phyloP scores from a whole-genome alignment of 1,284 basidiomycete genomes.

The Schizopora paradoxa region DNA sequence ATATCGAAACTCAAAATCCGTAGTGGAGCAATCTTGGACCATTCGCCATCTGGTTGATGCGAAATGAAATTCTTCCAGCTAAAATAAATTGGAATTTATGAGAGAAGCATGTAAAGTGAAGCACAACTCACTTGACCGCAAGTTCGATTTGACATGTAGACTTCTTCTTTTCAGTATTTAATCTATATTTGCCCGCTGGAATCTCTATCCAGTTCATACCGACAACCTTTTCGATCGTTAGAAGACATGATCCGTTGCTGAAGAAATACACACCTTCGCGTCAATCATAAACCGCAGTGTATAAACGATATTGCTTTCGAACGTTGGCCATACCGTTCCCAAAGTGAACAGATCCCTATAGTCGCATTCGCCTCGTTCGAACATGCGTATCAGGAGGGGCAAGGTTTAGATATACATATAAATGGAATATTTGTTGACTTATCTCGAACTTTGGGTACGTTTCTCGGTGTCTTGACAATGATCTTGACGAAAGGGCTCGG shows the following conservation, averaged over 20 bases:
- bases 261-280: constrained; percentile 54
- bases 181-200: constrained; percentile 71
- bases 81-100: constrained; percentile 12
- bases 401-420: constrained; percentile 7
- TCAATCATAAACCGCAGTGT: constrained; percentile 95
- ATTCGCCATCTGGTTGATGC: constrained; percentile 83
- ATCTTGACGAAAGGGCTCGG: constrained; percentile 80
- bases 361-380: constrained; percentile 78
- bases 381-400: constrained; percentile 55
- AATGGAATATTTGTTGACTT: constrained; percentile 38
- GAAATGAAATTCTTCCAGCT: constrained; percentile 84
- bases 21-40: constrained; percentile 86
- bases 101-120: neutral
- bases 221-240: constrained; percentile 54
- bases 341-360: constrained; percentile 68
- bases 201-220: constrained; percentile 98
- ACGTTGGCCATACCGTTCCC: constrained; percentile 61
- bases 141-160: constrained; percentile 89
- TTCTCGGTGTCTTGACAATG: constrained; percentile 65
- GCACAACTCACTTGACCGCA: constrained; percentile 52
- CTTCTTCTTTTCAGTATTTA: constrained; percentile 50
- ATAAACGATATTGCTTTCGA: constrained; percentile 89
- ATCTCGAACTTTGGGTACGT: constrained; percentile 86
- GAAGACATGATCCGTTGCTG: neutral
- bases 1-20: constrained; percentile 95